A percentile compares a stretch with the other conserved stretches of the same genome.
These are phyloP conservation scores for Lotus japonicus DNA, from an alignment of 306 rosid species.

Conservation along the genomic window DNA sequence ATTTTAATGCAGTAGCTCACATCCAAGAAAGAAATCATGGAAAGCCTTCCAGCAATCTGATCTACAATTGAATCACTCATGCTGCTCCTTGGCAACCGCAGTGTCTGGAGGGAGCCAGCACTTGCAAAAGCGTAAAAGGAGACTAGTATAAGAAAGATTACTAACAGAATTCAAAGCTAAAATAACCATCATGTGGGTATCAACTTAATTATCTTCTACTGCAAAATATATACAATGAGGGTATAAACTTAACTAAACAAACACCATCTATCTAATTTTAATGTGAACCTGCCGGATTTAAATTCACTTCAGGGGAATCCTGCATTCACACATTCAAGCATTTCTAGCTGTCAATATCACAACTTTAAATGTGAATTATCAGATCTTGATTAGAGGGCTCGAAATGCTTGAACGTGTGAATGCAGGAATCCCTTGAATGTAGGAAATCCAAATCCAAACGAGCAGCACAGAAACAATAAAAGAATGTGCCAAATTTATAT, in stretches of 20 bases:
- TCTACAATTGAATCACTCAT: conserved; percentile 60
- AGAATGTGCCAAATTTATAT: not conserved
- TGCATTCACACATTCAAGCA: not conserved
- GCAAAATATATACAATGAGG: not conserved
- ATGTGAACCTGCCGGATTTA: not conserved
- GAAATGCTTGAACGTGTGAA: no score
- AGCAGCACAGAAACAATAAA: no score
- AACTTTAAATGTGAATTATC: no score
- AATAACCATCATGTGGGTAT: not conserved
- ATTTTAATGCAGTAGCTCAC: conserved; percentile 87
- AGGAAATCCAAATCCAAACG: no score
- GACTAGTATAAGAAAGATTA: conserved; percentile 17
- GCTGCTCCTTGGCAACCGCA: conserved; percentile 67
- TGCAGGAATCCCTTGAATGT: no score
- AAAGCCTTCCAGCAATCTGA: conserved; percentile 62
- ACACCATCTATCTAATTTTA: not conserved
- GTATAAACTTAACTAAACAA: not conserved
- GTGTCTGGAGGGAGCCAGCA: conserved; percentile 73
- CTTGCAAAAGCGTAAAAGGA: conserved; percentile 55
- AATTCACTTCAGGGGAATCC: no score
- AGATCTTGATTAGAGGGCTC: no score
- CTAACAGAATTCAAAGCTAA: conserved; percentile 5
- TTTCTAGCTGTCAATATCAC: no score
- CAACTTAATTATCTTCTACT: not conserved
- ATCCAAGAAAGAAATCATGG: conserved; percentile 79